A percentile compares a stretch with the other conserved stretches of the same genome.
Conservation (phyloP, 108 stramenopile genomes). For the Cyclotella sp. region DNA sequence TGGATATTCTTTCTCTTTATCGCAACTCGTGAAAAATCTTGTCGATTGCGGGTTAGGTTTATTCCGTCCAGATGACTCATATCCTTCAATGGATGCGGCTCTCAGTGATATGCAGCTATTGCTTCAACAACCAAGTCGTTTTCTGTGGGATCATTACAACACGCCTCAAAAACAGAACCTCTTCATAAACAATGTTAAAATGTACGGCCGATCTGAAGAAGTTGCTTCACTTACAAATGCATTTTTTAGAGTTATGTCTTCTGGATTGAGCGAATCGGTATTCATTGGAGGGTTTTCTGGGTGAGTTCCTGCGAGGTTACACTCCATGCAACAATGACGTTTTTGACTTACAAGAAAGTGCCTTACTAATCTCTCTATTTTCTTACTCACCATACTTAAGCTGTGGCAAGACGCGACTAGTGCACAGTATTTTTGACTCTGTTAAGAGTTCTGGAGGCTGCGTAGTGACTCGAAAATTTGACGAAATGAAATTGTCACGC, state of each 20-base stretch:
- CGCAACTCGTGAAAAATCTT: constrained; percentile 21
- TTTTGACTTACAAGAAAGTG: no score
- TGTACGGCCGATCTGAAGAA: constrained; percentile 33
- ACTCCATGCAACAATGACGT: not conserved
- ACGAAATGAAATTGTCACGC: constrained; percentile 14
- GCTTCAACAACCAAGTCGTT: constrained; percentile 22
- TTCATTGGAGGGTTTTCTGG: constrained; percentile 44
- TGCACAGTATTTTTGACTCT: constrained; percentile 11
- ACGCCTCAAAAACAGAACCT: not conserved
- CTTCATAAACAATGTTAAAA: constrained; percentile 8
- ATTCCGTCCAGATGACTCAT: constrained; percentile 13
- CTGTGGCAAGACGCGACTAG: constrained; percentile 16
- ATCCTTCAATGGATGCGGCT: constrained; percentile 15
- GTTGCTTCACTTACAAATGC: constrained; percentile 30
- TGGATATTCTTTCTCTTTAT: constrained; percentile 13
- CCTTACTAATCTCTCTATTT: not conserved
- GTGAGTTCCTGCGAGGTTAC: constrained; percentile 1
- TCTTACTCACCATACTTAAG: not conserved
- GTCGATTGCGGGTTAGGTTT: not conserved
- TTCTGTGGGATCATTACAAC: constrained; percentile 10
- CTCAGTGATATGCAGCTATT: constrained; percentile 27
- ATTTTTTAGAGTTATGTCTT: constrained; percentile 28
- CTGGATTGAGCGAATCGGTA: constrained; percentile 33
- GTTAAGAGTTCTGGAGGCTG: constrained; percentile 32
- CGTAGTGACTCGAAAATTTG: constrained; percentile 30